Base-by-base conservation (phyloP, 352 stramenopile species). In the Albugo laibachii region DNA sequence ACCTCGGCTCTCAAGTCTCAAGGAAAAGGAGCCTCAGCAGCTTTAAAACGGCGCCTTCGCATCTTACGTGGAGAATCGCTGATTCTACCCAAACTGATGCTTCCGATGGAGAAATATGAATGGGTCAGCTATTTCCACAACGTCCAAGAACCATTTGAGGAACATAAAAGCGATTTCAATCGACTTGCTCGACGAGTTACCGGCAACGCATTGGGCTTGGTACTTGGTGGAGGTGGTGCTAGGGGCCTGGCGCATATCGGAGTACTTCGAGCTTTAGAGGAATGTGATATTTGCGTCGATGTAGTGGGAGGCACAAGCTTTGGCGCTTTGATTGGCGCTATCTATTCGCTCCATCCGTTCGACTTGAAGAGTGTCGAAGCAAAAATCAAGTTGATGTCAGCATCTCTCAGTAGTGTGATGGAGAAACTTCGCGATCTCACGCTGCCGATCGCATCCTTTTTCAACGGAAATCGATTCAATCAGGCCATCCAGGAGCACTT, bases 161-260 rank as follows among this genome's bases (percentile, higher is more conserved):
- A 84, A 3, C 73, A 92, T 48, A 49, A 56, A 11, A 49, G 69
- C 0, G 80, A 92, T 39, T 83, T 92, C 20, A 61, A 86, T 35
- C 85, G 92, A 1, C 53, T 97, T 31, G 81, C 71, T 56, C 73
- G 93, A 44, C 71, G 83, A 41, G 67, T 98, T 13, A 95, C 88
- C 1, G 91, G 92, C 36, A 87, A 84, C 48, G 79, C 85, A 3
- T 71, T 97, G 18, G 93, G 92, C 5, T 56, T 98, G 10, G 92
- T 97, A 1, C 69, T 98, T 35, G 88, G 88, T 39, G 92, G 88
- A 45, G 93, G 93, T 11, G 93, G 91, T 45, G 89, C 88, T 14
- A 59, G 92, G 52, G 93, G 92, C 12, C 63, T 97, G 3, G 86
- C 88, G 5, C 93, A 98, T 65, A 76, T 98, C 45, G 87, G 92